Percentiles rank a stretch among this genome's conserved stretches.
phyloP scores from a whole-genome alignment of 805 yeast species.

The Wickerhamiella galacta region DNA sequence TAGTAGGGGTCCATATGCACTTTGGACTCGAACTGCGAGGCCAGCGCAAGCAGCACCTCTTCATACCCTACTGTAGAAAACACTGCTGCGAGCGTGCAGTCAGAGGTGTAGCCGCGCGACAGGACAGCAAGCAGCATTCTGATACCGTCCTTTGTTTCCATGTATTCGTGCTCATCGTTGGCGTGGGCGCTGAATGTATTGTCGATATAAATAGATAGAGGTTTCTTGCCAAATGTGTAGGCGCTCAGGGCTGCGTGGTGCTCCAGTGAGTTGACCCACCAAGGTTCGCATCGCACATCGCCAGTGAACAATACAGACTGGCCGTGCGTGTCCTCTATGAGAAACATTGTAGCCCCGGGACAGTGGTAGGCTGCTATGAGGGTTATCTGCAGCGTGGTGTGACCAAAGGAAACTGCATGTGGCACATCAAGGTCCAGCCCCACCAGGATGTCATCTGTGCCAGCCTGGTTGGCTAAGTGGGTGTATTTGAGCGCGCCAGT shows the following conservation, averaged over 20 bases:
- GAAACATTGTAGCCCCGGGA: slow-evolving; percentile 41
- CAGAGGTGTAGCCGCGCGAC: slow-evolving; percentile 27
- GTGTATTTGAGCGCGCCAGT: slow-evolving; percentile 12
- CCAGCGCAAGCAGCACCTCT: slow-evolving; percentile 31
- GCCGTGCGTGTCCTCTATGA: slow-evolving; percentile 23
- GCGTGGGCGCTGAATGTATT: slow-evolving; percentile 35
- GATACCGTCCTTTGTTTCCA: slow-evolving; percentile 29
- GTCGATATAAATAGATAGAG: slow-evolving; percentile 37
- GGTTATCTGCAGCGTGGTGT: slow-evolving; percentile 23
- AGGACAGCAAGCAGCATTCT: slow-evolving; percentile 22
- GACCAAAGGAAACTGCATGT: slow-evolving; percentile 6
- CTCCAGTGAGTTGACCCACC: slow-evolving; percentile 30
- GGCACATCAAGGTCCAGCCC: slow-evolving; percentile 9
- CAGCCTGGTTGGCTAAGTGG: slow-evolving; percentile 13
- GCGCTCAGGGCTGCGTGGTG: slow-evolving; percentile 29
- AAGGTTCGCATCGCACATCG: slow-evolving; percentile 38
- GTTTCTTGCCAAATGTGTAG: slow-evolving; percentile 21
- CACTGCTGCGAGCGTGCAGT: slow-evolving; percentile 26
- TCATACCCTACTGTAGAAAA: slow-evolving; percentile 36
- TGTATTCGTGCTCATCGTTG: slow-evolving; percentile 32
- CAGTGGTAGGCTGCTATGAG: slow-evolving; percentile 39
- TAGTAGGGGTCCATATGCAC: slow-evolving; percentile 22
- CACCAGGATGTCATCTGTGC: slow-evolving; percentile 13
- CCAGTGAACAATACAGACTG: slow-evolving; percentile 35
- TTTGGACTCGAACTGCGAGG: slow-evolving; percentile 14